These are phyloP conservation scores for Tetrahymena thermophila DNA, from an alignment of 73 alveolate species.

Conservation along the genomic window DNA sequence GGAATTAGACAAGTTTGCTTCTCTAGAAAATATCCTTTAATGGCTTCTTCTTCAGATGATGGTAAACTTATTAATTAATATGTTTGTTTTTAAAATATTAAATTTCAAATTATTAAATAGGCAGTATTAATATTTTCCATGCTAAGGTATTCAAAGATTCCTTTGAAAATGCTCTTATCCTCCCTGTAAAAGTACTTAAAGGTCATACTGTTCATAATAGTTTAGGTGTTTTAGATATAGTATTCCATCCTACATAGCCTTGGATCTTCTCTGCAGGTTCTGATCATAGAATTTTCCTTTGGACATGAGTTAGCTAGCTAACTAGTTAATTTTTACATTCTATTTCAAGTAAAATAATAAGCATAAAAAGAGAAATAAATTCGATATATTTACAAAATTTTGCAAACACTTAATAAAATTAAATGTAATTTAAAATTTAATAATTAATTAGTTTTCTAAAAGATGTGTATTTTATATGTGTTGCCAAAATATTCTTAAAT, in stretches of 20 bases:
- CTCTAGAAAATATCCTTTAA: constrained; percentile 28
- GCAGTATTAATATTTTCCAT: constrained; percentile 36
- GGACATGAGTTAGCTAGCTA: constrained; percentile 15
- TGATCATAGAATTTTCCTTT: constrained; percentile 12
- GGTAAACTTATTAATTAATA: constrained; percentile 1
- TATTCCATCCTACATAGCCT: constrained; percentile 41
- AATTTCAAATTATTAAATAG: background rate
- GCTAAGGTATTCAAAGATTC: constrained; percentile 22
- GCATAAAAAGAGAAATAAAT: background rate
- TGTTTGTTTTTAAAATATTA: background rate
- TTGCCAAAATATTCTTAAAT: background rate
- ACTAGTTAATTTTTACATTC: too few relatives aligned
- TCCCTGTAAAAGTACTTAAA: constrained; percentile 35
- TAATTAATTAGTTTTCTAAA: background rate
- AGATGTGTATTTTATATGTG: background rate
- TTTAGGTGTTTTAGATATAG: constrained; percentile 16
- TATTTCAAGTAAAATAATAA: background rate
- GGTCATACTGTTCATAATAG: background rate
- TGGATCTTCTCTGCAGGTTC: constrained; percentile 37
- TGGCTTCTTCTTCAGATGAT: constrained; percentile 43
- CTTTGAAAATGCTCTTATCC: constrained; percentile 16
- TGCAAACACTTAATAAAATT: background rate
- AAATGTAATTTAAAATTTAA: too few relatives aligned
- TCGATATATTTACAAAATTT: background rate
- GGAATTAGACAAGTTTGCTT: constrained; percentile 15